Base-by-base conservation (phyloP, 805 yeast genomes). In the Saccharomycopsis capsularis region DNA sequence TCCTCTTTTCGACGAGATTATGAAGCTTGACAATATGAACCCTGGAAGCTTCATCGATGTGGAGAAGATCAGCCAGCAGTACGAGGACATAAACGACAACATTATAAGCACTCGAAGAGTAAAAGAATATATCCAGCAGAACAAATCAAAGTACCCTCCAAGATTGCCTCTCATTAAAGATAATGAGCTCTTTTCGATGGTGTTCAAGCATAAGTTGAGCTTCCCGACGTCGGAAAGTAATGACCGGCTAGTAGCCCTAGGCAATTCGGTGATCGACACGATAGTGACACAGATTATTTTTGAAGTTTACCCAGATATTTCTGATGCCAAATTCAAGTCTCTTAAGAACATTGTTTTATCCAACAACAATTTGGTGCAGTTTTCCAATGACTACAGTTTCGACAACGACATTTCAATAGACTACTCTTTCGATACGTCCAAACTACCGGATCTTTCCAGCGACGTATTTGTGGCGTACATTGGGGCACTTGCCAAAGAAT, bases 381-480 rank as follows among this genome's bases (percentile, higher is more conserved):
- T 90, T 74, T 73, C 96, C 0, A 66, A 73, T 23, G 60, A 72
- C 5, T 91, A 91, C 64, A 82, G 80, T 0, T 75, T 89, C 52
- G 82, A 79, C 55, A 70, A 76, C 50, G 68, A 68, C 46, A 65
- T 86, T 54, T 70, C 73, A 48, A 70, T 74, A 46, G 73, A 74
- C 54, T 16, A 25, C 37, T 13, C 25, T 5, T 69, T 73, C 32
- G 78, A 76, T 49, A 61, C 65, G 25, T 67, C 68, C 32, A 85
- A 86, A 4, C 78, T 73, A 52, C 75, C 75, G 55, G 93, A 93
- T 60, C 68, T 85, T 3, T 75, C 75, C 59, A 96, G 98, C 0
- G 99, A 91, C 69, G 79, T 85, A 0, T 86, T 91, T 61, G 99
- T 93, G 65, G 96, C 98, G 0, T 91, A 91, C 57, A 73, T 93